phyloP scores from a whole-genome alignment of 192 early-diverging fungal species.

The Gamsiella multidivaricata region DNA sequence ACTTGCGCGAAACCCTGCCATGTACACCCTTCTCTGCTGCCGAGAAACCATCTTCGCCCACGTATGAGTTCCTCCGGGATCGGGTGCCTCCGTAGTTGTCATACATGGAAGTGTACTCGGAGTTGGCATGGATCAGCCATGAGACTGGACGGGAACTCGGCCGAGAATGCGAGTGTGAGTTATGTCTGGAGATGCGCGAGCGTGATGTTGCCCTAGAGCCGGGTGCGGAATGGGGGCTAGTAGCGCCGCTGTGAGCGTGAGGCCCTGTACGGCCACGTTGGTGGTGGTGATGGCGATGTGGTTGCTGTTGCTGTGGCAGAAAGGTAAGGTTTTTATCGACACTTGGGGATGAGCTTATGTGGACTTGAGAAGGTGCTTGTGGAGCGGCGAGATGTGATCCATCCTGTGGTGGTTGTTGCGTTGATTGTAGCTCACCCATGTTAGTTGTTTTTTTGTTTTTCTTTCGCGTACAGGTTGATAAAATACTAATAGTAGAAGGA shows the following conservation, averaged over 20 bases:
- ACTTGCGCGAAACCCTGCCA: not conserved
- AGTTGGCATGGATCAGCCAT: constrained; percentile 41
- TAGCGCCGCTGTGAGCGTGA: not conserved
- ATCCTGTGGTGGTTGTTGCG: not conserved
- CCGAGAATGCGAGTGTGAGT: constrained; percentile 9
- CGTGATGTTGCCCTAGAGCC: constrained; percentile 20
- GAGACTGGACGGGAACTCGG: constrained; percentile 33
- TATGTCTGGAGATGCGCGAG: constrained; percentile 14
- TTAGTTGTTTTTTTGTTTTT: not conserved
- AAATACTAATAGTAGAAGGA: not conserved
- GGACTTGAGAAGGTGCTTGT: constrained; percentile 5
- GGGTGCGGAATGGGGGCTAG: constrained; percentile 8
- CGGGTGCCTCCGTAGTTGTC: constrained; percentile 38
- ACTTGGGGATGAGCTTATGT: constrained; percentile 3
- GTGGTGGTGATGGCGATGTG: not conserved
- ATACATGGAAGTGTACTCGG: constrained; percentile 38
- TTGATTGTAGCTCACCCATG: not conserved
- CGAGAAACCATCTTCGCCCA: constrained; percentile 14
- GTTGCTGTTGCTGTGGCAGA: not conserved
- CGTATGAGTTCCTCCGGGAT: constrained; percentile 13
- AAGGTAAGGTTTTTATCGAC: constrained; percentile 18
- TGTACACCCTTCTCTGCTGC: constrained; percentile 21
- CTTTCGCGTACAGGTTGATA: too few relatives aligned
- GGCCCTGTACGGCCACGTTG: constrained; percentile 18
- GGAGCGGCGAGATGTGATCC: constrained; percentile 12